phyloP scores from a whole-genome alignment of 2,329 filamentous ascomycete genomes.

The Pseudogymnoascus verrucosus region DNA sequence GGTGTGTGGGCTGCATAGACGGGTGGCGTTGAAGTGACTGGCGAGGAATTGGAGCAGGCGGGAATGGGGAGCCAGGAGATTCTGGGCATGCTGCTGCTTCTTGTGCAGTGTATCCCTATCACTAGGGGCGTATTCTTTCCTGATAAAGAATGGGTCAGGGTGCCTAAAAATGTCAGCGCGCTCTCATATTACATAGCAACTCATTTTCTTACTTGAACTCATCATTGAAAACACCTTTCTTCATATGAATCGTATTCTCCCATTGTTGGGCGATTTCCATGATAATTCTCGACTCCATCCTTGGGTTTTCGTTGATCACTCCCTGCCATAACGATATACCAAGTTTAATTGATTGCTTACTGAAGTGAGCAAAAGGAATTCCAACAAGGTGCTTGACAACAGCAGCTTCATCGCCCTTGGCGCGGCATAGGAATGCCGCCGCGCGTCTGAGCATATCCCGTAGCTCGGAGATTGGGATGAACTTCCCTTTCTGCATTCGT shows the following conservation, averaged over 20 bases:
- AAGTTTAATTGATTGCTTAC: constrained; percentile 89
- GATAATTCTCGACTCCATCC: constrained; percentile 76
- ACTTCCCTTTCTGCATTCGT: constrained; percentile 59
- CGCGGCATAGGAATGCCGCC: constrained; percentile 76
- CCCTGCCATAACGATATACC: constrained; percentile 95
- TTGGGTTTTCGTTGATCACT: constrained; percentile 91
- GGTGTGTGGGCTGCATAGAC: constrained; percentile 74
- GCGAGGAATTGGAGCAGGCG: constrained; percentile 80
- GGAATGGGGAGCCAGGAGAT: constrained; percentile 78
- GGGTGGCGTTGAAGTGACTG: constrained; percentile 90
- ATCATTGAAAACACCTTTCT: constrained; percentile 73
- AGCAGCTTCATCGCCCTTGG: constrained; percentile 64
- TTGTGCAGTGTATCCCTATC: constrained; percentile 68
- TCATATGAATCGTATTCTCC: constrained; percentile 73
- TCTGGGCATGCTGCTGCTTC: constrained; percentile 70
- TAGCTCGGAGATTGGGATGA: constrained; percentile 65
- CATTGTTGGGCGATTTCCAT: constrained; percentile 84
- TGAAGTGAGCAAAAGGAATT: constrained; percentile 89
- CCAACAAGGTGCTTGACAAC: constrained; percentile 82
- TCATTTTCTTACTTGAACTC: constrained; percentile 47
- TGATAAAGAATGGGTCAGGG: constrained; percentile 81
- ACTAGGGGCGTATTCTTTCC: constrained; percentile 86
- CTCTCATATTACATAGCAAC: background rate
- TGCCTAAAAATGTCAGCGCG: constrained; percentile 42
- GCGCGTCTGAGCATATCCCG: constrained; percentile 77